Evolutionary conservation across 2,329 filamentous ascomycete species (phyloP).

Genomic region (Sporothrix phasma): DNA sequence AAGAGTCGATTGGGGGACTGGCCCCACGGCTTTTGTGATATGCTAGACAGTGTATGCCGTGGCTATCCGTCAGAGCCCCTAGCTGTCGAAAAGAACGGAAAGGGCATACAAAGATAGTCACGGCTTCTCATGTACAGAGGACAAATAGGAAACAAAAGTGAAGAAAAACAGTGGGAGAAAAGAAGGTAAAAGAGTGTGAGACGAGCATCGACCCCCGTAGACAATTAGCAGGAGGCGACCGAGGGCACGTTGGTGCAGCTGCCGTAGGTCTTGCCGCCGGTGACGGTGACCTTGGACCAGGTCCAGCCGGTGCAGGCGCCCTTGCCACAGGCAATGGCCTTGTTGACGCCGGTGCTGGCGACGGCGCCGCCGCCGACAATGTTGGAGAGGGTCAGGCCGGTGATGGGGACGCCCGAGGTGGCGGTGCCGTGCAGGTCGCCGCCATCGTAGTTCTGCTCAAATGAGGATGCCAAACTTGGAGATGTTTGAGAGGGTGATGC

Average conservation of each 20-base stretch:
- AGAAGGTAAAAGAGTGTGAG: too few species aligned
- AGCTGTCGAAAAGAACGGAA: too few species aligned
- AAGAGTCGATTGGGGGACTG: too few species aligned
- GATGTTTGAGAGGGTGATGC: slow-evolving; percentile 41
- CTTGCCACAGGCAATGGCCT: slow-evolving; percentile 29
- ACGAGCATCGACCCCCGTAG: too few species aligned
- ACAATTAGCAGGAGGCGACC: too few species aligned
- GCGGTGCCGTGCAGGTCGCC: slow-evolving; percentile 29
- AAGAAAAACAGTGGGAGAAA: neutral
- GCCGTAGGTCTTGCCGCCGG: slow-evolving; percentile 22
- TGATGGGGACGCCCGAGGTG: slow-evolving; percentile 32
- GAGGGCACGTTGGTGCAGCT: slow-evolving; percentile 31
- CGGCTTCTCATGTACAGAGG: too few species aligned
- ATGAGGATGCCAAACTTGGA: slow-evolving; percentile 46
- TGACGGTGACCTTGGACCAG: slow-evolving; percentile 28
- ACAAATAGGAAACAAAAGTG: neutral
- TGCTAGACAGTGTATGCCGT: too few species aligned
- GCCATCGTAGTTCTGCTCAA: slow-evolving; percentile 48
- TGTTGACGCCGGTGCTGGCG: slow-evolving; percentile 26
- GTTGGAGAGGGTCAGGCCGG: slow-evolving; percentile 36
- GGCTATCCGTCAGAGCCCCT: too few species aligned
- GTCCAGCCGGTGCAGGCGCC: slow-evolving; percentile 29
- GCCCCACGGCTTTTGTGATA: too few species aligned
- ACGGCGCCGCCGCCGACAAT: slow-evolving; percentile 30
- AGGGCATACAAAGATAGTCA: too few species aligned